phyloP scores from a whole-genome alignment of 805 yeast species.

The Lipomyces sp. region DNA sequence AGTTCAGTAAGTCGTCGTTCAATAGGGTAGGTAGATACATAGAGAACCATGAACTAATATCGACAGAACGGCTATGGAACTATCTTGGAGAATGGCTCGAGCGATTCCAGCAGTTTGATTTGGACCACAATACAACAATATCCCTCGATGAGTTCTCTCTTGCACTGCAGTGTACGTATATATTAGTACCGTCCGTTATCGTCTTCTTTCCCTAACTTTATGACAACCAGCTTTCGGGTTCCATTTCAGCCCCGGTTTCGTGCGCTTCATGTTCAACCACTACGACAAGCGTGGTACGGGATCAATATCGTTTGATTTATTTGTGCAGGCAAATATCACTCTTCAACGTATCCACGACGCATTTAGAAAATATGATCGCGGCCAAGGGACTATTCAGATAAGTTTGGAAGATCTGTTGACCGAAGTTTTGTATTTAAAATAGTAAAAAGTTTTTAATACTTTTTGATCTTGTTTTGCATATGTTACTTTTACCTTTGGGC shows the following conservation, averaged over 20 bases:
- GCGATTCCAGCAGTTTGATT: conserved; percentile 64
- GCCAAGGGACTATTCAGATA: conserved; percentile 49
- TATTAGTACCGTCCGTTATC: too few species aligned
- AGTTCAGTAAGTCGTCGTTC: conserved; percentile 52
- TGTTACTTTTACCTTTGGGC: too few species aligned
- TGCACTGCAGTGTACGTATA: conserved; percentile 51
- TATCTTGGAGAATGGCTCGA: conserved; percentile 69
- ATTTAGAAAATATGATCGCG: conserved; percentile 76
- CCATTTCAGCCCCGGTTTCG: conserved; percentile 60
- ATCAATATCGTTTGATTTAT: conserved; percentile 72
- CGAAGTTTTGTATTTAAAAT: conserved; percentile 41
- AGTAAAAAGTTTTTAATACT: conserved; percentile 19
- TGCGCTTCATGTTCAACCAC: conserved; percentile 60
- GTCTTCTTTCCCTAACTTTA: conserved; percentile 11
- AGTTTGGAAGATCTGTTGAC: conserved; percentile 48
- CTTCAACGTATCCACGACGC: conserved; percentile 75
- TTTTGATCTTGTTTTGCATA: background rate
- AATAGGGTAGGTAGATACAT: too few species aligned
- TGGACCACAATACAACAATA: conserved; percentile 61
- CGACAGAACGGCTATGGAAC: conserved; percentile 59
- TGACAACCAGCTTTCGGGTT: conserved; percentile 60
- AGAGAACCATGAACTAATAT: background rate
- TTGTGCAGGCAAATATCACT: conserved; percentile 80
- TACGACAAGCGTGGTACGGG: conserved; percentile 43
- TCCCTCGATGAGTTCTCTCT: conserved; percentile 68